These are phyloP conservation scores for Talaromyces sp. DNA, from an alignment of 2,329 filamentous ascomycete species.

Conservation along the genomic window DNA sequence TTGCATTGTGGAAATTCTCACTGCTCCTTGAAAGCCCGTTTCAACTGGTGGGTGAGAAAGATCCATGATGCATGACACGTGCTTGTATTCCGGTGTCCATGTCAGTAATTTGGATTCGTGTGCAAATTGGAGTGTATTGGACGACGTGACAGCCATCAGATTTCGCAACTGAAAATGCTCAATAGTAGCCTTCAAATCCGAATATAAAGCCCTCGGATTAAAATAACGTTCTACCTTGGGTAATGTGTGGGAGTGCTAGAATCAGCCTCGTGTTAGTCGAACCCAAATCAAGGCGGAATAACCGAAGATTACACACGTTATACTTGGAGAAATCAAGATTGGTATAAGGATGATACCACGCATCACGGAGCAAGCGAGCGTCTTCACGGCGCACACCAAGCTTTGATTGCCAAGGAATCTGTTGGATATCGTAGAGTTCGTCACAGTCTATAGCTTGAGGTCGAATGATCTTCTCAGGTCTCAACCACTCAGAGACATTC, in stretches of 20 bases:
- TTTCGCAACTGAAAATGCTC: conserved; percentile 61
- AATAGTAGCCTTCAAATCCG: conserved; percentile 48
- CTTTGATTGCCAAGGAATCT: conserved; percentile 41
- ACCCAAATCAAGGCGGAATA: not conserved
- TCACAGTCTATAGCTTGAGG: conserved; percentile 26
- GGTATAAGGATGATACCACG: conserved; percentile 42
- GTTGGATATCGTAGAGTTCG: conserved; percentile 40
- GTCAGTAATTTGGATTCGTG: conserved; percentile 47
- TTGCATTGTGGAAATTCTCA: conserved; percentile 54
- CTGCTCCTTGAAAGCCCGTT: conserved; percentile 33
- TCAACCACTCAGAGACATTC: conserved; percentile 35
- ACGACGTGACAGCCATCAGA: conserved; percentile 52
- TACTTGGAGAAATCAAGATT: conserved; percentile 33
- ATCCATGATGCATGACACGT: conserved; percentile 48
- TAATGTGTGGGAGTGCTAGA: conserved; percentile 32
- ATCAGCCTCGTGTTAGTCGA: not conserved
- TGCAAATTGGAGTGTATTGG: conserved; percentile 56
- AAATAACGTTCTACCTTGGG: conserved; percentile 47
- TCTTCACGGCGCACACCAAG: conserved; percentile 36
- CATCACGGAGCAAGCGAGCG: conserved; percentile 38
- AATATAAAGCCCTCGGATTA: conserved; percentile 49
- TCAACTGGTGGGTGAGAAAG: conserved; percentile 43
- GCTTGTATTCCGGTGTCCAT: conserved; percentile 47
- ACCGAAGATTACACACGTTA: conserved; percentile 18
- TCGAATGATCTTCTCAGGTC: conserved; percentile 32